Evolutionary conservation across 345 rosid species (phyloP), one percentile per base, ranked within the genome.

Genomic region (Capsella bursapastoris): DNA sequence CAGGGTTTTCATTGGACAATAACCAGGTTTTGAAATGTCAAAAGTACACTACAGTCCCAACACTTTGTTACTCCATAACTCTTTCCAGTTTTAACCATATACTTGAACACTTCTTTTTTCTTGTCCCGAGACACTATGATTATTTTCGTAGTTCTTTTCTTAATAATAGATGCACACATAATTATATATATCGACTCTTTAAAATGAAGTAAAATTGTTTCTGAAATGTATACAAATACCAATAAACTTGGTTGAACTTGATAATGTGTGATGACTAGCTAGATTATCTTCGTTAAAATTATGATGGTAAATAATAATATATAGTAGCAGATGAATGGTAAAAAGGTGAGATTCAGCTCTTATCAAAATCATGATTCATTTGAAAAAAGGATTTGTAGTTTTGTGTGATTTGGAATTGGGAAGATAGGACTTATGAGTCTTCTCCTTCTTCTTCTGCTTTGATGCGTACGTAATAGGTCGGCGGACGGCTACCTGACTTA

Each of bases 381-480:
- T 22, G 32, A 40, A 16, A 58, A 15, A 3, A n/a, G 7, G 7
- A 5, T 40, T 1, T 47, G 62, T 14, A 15, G 3, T 43, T 27
- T 62, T 8, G 18, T 25, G 25, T 43, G 51, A 62, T 62, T 59
- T 43, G 56, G 73, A 51, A 3, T 50, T 22, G 56, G 12, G 63
- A 34, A 61, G 63, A 75, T 51, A 44, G 25, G 74, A 75, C 69
- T 68, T 32, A 38, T 9, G 41, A 60, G 69, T 53, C 10, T 45
- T 22, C 25, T 22, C 25, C 25, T 22, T 22, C 25, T 22, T 22
- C 25, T 22, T 68, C 16, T 68, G 57, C 3, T 44, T 44, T 53
- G 74, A 68, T 62, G 64, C 35, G 58, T 76, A 69, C 64, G 70
- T 76, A 15, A 12, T 76, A 61, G 79, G 79, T 68, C 79, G 79